These are phyloP conservation scores for Eremothecium sinecaudum DNA, from an alignment of 1,139 yeast genomes.

Conservation along the genomic window DNA sequence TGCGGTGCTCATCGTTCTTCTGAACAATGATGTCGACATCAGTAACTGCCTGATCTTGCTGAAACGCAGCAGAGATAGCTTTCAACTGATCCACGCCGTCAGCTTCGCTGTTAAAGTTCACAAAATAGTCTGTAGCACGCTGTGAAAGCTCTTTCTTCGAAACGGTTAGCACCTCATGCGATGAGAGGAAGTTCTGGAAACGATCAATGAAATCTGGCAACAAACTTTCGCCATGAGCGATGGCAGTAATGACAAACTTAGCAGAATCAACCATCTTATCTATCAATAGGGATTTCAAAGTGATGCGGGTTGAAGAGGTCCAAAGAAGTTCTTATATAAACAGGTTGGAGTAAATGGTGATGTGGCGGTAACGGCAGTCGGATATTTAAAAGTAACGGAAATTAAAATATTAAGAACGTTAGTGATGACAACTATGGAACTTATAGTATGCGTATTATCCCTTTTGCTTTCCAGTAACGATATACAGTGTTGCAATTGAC, in stretches of 20 bases:
- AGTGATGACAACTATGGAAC: too few relatives aligned
- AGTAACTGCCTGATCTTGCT: constrained; percentile 10
- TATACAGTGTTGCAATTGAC: too few relatives aligned
- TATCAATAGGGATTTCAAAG: too few relatives aligned
- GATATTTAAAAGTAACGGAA: too few relatives aligned
- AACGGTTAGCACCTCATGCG: not conserved
- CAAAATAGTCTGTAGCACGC: constrained; percentile 16
- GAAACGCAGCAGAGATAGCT: constrained; percentile 4
- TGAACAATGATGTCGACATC: constrained; percentile 42
- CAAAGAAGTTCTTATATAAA: too few relatives aligned
- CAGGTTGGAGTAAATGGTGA: too few relatives aligned
- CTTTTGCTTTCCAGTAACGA: too few relatives aligned
- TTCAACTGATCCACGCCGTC: constrained; percentile 5
- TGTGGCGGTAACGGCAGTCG: too few relatives aligned
- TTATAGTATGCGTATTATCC: too few relatives aligned
- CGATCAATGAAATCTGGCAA: constrained; percentile 1
- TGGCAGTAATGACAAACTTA: constrained; percentile 14
- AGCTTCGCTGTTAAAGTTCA: constrained; percentile 6
- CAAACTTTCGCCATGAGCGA: constrained; percentile 13
- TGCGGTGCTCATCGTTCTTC: constrained; percentile 34
- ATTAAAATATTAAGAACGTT: too few relatives aligned
- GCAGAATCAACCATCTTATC: constrained; percentile 1
- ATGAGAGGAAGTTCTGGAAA: constrained; percentile 1
- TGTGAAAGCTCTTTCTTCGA: constrained; percentile 9
- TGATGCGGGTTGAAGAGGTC: too few relatives aligned